Conservation (phyloP, 768 basidiomycete genomes). For the Termitomyces heimii region DNA sequence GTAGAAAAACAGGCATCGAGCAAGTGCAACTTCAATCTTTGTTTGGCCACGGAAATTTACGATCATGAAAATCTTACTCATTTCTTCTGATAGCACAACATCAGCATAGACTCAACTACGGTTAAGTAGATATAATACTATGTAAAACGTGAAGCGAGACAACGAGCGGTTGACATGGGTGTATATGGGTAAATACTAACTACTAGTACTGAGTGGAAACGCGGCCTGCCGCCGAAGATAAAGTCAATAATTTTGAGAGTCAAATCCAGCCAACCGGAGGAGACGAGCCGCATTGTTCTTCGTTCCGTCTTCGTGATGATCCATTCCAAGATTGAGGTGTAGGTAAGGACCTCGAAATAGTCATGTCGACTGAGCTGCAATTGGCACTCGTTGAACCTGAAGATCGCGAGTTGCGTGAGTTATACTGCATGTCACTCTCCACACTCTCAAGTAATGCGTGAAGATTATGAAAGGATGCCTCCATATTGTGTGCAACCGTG, state of each 20-base stretch:
- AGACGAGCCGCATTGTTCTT: slow-evolving; percentile 18
- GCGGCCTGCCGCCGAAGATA: neutral
- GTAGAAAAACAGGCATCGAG: slow-evolving; percentile 46
- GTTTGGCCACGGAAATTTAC: neutral
- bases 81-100: neutral
- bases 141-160: neutral
- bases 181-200: neutral
- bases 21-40: neutral
- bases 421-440: slow-evolving; percentile 27
- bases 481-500: slow-evolving; percentile 37
- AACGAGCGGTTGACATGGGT: neutral
- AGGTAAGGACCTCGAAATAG: slow-evolving; percentile 25
- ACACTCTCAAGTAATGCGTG: slow-evolving; percentile 54
- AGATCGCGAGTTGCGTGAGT: slow-evolving; percentile 13
- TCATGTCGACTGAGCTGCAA: slow-evolving; percentile 11
- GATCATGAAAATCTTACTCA: slow-evolving; percentile 3
- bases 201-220: neutral
- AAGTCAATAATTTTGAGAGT: neutral
- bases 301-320: slow-evolving; percentile 21
- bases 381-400: slow-evolving; percentile 16
- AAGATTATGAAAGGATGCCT: slow-evolving; percentile 52
- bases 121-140: neutral
- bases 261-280: slow-evolving; percentile 47
- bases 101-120: neutral
- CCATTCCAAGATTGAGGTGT: slow-evolving; percentile 43